These are phyloP conservation scores for Ophiocordyceps camponoti-leonardi DNA, from an alignment of 2,329 filamentous ascomycete genomes.

Conservation along the genomic window DNA sequence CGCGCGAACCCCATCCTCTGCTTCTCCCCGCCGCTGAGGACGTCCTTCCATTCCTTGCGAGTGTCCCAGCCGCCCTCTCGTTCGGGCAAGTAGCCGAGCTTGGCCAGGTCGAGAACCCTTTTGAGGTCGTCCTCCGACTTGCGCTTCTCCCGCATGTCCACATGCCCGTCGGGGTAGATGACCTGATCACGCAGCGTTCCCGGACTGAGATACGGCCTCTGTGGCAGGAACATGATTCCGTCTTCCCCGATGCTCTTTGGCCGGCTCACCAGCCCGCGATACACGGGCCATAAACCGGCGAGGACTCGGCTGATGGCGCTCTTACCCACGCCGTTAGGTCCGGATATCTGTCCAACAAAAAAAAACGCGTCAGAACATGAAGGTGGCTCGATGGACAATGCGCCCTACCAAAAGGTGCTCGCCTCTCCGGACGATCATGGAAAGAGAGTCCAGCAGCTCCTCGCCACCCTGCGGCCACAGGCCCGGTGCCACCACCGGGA, in stretches of 20 bases:
- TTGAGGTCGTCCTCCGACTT: slow-evolving; percentile 65
- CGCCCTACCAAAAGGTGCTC: slow-evolving; percentile 61
- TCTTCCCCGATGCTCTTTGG: slow-evolving; percentile 68
- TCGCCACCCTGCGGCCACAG: slow-evolving; percentile 84
- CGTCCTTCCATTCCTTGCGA: slow-evolving; percentile 95
- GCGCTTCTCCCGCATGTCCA: slow-evolving; percentile 77
- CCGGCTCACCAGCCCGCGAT: slow-evolving; percentile 77
- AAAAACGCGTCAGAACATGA: slow-evolving; percentile 3
- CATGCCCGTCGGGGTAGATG: slow-evolving; percentile 88
- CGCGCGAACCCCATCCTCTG: slow-evolving; percentile 86
- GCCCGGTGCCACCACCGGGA: slow-evolving; percentile 77
- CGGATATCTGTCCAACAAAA: slow-evolving; percentile 46
- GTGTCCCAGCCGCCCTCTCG: slow-evolving; percentile 95
- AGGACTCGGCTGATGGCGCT: slow-evolving; percentile 74
- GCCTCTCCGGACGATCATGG: slow-evolving; percentile 74
- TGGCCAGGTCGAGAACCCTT: slow-evolving; percentile 63
- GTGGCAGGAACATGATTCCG: slow-evolving; percentile 96
- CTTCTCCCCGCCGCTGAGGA: slow-evolving; percentile 94
- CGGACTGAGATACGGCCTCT: slow-evolving; percentile 79
- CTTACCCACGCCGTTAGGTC: slow-evolving; percentile 89
- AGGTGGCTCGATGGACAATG: background rate
- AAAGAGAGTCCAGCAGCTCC: slow-evolving; percentile 74
- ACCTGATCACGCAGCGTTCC: slow-evolving; percentile 93
- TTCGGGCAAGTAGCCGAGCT: slow-evolving; percentile 74
- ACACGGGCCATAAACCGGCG: slow-evolving; percentile 89